Base-by-base conservation (phyloP, 2,329 filamentous ascomycete genomes). In the Botryotinia globosa region DNA sequence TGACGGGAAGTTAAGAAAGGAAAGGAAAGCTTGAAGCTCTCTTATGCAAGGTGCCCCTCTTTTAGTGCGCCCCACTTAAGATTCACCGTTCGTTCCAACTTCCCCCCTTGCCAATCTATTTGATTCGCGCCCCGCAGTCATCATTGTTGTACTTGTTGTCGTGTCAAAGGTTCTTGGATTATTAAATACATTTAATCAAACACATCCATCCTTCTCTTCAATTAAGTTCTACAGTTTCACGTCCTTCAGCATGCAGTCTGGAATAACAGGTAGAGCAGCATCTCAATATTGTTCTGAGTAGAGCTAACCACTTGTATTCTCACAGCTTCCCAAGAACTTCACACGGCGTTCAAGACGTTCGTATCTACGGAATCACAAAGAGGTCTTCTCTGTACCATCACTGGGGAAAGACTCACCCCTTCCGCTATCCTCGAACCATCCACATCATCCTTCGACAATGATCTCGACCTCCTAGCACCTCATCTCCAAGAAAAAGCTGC, bases 261-360 rank as follows among this genome's bases (percentile, higher is more conserved):
- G 92, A 82, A 94, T 94, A 78, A 89, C 90, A 83, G 91, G 91
- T 91, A 85, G 66, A 37, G 71, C 34, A 54, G 58, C 65, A 59
- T 29, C 51, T 29, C 34, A 65, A 59, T 20, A 58, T 22, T 62
- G 42, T 32, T 56, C 66, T 70, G 45, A 69, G 37, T 51, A 62
- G 54, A 69, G 51, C 69, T 72, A n/a, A 72, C 29, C 66, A 48
- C 16, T 61, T 61, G 45, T 51, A 18, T 56, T 14, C 18, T 20
- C 32, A 51, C 80, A 93, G 93, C 91, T 76, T 94, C 93, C 72
- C 83, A 90, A 83, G 93, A 95, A 86, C 91, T 96, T 75, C 87
- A 90, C 80, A 84, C 88, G 78, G 87, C 92, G 78, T 94, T 96
- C 86, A 90, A 89, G 83, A 84, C 83, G 74, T 86, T 96, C 80